These are phyloP conservation scores for Kitagawia praeruptora DNA, from an alignment of 129 eudicot species.

Conservation along the genomic window DNA sequence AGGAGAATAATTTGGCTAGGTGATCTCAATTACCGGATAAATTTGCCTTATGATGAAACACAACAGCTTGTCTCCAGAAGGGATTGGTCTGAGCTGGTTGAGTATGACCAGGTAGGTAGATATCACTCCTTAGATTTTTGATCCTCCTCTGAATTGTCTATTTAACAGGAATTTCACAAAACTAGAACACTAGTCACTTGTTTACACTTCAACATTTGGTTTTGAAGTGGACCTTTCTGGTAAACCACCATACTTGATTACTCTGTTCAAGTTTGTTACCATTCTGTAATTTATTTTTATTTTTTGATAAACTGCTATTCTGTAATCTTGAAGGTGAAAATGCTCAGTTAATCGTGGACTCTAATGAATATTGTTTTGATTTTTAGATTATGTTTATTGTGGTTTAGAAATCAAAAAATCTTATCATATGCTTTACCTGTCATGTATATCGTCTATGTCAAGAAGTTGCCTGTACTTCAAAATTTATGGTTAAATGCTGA, in stretches of 20 bases:
- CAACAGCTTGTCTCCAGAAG: constrained; percentile 52
- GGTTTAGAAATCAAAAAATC: not conserved
- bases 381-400: not conserved
- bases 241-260: not conserved
- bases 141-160: not conserved
- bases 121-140: constrained; percentile 6
- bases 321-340: not conserved
- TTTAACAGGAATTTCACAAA: not conserved
- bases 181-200: not conserved
- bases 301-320: not conserved
- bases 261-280: not conserved
- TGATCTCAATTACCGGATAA: constrained; percentile 87
- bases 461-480: not conserved
- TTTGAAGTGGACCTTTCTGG: not conserved
- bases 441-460: not conserved
- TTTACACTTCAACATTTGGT: not conserved
- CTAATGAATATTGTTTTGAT: not conserved
- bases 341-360: not conserved
- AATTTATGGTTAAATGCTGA: not conserved
- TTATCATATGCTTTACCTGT: not conserved
- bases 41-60: constrained; percentile 69
- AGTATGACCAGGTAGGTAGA: constrained; percentile 67
- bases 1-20: constrained; percentile 94
- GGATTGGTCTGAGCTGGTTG: constrained; percentile 66
- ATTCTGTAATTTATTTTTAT: not conserved